phyloP scores from a whole-genome alignment of 78 protist species.

The Emiliania huxleyi region DNA sequence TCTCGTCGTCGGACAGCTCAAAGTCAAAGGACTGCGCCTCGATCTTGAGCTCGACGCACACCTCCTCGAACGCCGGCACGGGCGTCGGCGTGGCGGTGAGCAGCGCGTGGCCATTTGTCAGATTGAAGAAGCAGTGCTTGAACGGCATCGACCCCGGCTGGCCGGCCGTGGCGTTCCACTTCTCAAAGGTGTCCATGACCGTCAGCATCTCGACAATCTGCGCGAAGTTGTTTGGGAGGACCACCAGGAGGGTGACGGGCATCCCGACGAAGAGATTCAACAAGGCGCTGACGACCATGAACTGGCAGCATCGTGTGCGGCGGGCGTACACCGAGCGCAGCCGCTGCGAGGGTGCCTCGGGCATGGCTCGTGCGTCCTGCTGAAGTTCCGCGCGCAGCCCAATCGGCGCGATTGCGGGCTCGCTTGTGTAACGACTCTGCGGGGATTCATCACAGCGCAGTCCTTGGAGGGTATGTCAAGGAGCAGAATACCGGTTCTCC shows the following conservation, averaged over 20 bases:
- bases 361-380: no score
- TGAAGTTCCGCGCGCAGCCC: no score
- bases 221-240: neutral
- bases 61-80: neutral
- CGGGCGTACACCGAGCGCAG: neutral
- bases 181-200: neutral
- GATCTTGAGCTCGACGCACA: neutral
- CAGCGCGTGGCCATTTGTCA: neutral
- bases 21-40: neutral
- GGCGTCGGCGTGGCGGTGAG: neutral
- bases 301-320: neutral
- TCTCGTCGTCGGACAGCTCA: neutral
- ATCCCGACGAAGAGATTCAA: neutral
- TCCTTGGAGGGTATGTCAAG: no score
- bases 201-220: neutral
- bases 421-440: no score
- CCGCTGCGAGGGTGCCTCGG: no score
- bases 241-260: neutral
- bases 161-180: neutral
- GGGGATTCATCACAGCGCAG: no score
- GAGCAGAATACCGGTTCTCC: no score
- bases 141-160: neutral
- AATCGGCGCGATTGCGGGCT: no score
- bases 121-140: neutral
- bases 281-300: neutral